These are phyloP conservation scores for Exophiala sideris DNA, from an alignment of 2,329 filamentous ascomycete species.

Conservation along the genomic window DNA sequence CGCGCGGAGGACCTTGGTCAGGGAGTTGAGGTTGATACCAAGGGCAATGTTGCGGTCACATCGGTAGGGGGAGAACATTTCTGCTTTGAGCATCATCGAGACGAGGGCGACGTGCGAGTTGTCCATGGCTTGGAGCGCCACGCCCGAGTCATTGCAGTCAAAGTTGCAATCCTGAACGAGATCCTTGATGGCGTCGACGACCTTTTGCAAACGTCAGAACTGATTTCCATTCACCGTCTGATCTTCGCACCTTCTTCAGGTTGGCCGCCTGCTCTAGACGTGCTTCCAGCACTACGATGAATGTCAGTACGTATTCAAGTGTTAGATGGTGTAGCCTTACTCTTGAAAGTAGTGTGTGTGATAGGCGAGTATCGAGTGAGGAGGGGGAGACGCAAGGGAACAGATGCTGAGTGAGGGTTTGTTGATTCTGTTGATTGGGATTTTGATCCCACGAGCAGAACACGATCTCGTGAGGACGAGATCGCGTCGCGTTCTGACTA, in stretches of 20 bases:
- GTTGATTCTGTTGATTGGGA: too few species aligned
- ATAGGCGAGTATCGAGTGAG: too few species aligned
- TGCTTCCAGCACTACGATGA: slow-evolving; percentile 79
- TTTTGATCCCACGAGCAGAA: slow-evolving; percentile 1
- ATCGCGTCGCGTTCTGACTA: slow-evolving; percentile 8
- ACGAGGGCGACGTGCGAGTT: slow-evolving; percentile 99
- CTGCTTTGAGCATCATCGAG: slow-evolving; percentile 96
- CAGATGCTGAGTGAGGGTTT: too few species aligned
- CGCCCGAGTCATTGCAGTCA: slow-evolving; percentile 99
- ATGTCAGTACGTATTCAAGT: too few species aligned
- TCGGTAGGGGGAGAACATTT: slow-evolving; percentile 90
- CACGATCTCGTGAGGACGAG: slow-evolving; percentile 1
- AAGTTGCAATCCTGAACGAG: slow-evolving; percentile 99
- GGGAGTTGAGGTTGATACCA: slow-evolving; percentile 91
- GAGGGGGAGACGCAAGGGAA: too few species aligned
- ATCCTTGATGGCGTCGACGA: slow-evolving; percentile 98
- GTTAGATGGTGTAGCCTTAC: too few species aligned
- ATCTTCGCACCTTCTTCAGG: slow-evolving; percentile 77
- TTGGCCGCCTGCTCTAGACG: slow-evolving; percentile 89
- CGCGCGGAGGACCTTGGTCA: slow-evolving; percentile 94
- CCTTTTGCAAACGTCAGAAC: slow-evolving; percentile 49
- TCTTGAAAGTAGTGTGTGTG: too few species aligned
- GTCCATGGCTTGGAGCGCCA: slow-evolving; percentile 98
- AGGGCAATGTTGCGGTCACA: slow-evolving; percentile 99
- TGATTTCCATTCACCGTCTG: neutral